These are phyloP conservation scores for Pichia kudriavzevii DNA, from an alignment of 1,139 yeast species.

Conservation along the genomic window DNA sequence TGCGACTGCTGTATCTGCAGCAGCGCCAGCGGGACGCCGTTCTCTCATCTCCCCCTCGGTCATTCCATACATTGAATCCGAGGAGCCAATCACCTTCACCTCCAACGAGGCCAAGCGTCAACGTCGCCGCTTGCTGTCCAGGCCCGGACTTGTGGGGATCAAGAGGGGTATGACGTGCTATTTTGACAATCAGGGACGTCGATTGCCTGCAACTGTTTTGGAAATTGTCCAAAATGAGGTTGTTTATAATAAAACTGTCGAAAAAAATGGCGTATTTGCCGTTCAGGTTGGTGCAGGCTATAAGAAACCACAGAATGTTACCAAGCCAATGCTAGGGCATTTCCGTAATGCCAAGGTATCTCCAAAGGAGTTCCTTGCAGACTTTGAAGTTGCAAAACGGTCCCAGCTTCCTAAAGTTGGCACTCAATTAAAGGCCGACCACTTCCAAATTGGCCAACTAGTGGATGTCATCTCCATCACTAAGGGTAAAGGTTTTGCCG, in stretches of 20 bases:
- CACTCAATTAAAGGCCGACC: constrained; percentile 72
- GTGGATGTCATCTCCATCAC: constrained; percentile 75
- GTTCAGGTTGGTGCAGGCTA: constrained; percentile 86
- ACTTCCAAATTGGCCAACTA: constrained; percentile 72
- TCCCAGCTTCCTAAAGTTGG: constrained; percentile 70
- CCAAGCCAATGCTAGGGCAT: constrained; percentile 66
- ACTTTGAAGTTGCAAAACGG: constrained; percentile 67
- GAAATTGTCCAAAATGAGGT: constrained; percentile 90
- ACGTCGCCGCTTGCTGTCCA: constrained; percentile 59
- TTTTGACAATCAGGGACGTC: constrained; percentile 64
- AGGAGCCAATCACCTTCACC: constrained; percentile 42
- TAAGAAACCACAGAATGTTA: constrained; percentile 50
- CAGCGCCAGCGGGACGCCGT: too few species aligned
- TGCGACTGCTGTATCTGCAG: too few species aligned
- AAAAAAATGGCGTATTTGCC: constrained; percentile 71
- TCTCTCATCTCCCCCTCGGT: constrained; percentile 39
- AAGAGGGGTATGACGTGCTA: constrained; percentile 90
- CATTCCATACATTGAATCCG: constrained; percentile 40
- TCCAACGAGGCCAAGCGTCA: constrained; percentile 49
- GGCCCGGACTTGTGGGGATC: constrained; percentile 80
- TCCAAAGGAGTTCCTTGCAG: constrained; percentile 69
- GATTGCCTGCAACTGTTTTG: constrained; percentile 73
- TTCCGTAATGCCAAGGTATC: constrained; percentile 75
- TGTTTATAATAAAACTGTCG: constrained; percentile 57
- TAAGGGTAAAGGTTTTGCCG: constrained; percentile 96